Base-by-base conservation (phyloP, 495 filamentous ascomycete species). In the Trichoderma gamsii region DNA sequence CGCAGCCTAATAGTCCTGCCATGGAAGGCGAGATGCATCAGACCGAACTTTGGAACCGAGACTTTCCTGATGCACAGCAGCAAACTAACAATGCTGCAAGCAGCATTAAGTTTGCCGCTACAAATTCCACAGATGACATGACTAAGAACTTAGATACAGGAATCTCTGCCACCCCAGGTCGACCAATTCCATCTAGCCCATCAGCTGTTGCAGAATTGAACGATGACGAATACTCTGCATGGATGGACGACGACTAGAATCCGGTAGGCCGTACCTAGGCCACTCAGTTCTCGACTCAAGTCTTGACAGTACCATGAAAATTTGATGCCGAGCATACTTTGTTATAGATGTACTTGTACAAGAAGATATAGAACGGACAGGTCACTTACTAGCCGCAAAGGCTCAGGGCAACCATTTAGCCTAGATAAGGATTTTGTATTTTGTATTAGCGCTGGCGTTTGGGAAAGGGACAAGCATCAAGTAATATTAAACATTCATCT, bases 1-100 rank as follows among this genome's bases (percentile, higher is more conserved):
- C 85, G 8, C 84, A 87, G 73, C 86, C 86, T 7, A 82, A 82
- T 21, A 85, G 84, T 9, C 86, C 86, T 52, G 41, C 41, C 4
- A n/a, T 51, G 2, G 65, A 66, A 0, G 66, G 71, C 63, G 65
- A 75, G 64, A 41, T 25, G n/a, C 56, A 69, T 18, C 59, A 72
- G 68, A 21, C 68, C 67, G 61, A 73, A 49, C 23, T 72, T 74
- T 59, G 66, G 79, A 74, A 79, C 78, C 1, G 81, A 82, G 52
- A 79, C 80, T 69, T 71, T 65, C 8, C 74, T 76, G n/a, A 75
- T 74, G 41, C 18, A 70, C 38, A 51, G 67, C 27, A 56, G 29
- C 2, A 23, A 66, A 18, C 4, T 43, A 18, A 43, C 35, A 23
- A 32, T 5, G 25, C 4, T 12, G 25, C 7, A 23, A 32, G 21